Evolutionary conservation across 2,329 filamentous ascomycete species (phyloP).

Genomic region (Sodiomyces alkalinus): DNA sequence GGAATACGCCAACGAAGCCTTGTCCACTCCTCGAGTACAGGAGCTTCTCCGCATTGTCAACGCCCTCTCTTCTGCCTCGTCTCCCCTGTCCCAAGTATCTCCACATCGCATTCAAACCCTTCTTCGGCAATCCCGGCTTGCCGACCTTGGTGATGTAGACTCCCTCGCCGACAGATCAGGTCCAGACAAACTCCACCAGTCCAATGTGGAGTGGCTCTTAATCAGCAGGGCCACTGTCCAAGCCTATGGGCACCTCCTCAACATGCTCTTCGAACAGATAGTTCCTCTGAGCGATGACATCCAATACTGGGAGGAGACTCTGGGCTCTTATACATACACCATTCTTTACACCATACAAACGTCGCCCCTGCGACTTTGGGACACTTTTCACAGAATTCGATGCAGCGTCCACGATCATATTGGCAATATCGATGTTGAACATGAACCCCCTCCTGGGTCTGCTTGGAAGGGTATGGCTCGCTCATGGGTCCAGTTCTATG

Average conservation of each 20-base stretch:
- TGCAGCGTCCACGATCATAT: too few species aligned
- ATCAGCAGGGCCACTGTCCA: constrained; percentile 88
- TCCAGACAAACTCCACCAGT: constrained; percentile 41
- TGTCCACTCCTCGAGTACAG: constrained; percentile 38
- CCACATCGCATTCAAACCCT: constrained; percentile 43
- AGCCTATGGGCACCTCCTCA: constrained; percentile 67
- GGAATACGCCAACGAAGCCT: constrained; percentile 19
- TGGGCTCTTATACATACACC: constrained; percentile 64
- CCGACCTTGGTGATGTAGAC: constrained; percentile 9
- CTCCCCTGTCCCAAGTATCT: constrained; percentile 46
- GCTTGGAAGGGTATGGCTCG: constrained; percentile 17
- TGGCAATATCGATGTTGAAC: too few species aligned
- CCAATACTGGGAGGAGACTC: constrained; percentile 88
- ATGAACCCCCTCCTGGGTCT: constrained; percentile 13
- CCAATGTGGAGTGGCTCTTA: constrained; percentile 79
- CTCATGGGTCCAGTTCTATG: constrained; percentile 59
- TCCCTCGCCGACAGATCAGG: constrained; percentile 1
- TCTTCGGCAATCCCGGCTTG: constrained; percentile 46
- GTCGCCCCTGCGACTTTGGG: constrained; percentile 62
- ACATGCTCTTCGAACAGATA: constrained; percentile 66
- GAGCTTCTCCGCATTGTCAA: constrained; percentile 55
- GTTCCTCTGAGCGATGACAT: constrained; percentile 74
- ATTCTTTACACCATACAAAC: constrained; percentile 78
- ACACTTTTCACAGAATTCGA: constrained; percentile 41
- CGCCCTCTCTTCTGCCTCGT: constrained; percentile 53